Evolutionary conservation across 2,329 filamentous ascomycete genomes (phyloP), one percentile per base, ranked within the genome.

Genomic region (Trichoderma guizhouense): DNA sequence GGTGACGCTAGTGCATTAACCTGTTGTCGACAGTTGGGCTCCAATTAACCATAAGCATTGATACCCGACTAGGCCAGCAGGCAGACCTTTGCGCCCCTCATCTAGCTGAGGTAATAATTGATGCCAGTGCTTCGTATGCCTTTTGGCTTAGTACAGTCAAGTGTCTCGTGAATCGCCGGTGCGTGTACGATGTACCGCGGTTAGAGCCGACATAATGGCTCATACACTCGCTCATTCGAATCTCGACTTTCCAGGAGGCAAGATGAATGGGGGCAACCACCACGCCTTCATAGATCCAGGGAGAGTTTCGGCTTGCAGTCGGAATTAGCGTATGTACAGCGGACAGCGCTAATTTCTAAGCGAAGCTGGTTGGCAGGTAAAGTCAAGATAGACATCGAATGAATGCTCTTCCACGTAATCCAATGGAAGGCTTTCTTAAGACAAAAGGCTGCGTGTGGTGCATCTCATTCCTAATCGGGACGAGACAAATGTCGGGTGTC

Each of bases 11-110:
- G 74, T 71, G 77, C 70, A 75, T 74, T 76, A 76, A 72, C 62
- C 72, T 70, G 62, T 30, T 72, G 51, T 58, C 51, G 71, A 76
- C 76, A 76, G 78, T 81, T 80, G 76, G 80, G 80, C 79, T 76
- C 74, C 77, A 79, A 82, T 78, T 79, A 78, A 80, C 75, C 77
- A 74, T 74, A 77, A 76, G 80, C 80, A 78, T 82, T 80, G 81
- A 76, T 82, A 80, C 81, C 81, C 81, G 81, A 82, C 79, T 72
- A 74, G 71, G 69, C 64, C 72, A 60, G 39, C 68, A 26, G 60
- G 69, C 47, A 34, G 30, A 69, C 28, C 36, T 32, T 69, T 69
- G 57, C 26, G 57, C 47, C 57, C 43, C 57, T 39, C 53, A n/a
- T 30, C 65, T 68, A 3, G 66, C 66, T 69, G 66, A 69, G 66